Conservation (phyloP, 2,329 filamentous ascomycete species). For the Arthrobotrys pseudoclavata region DNA sequence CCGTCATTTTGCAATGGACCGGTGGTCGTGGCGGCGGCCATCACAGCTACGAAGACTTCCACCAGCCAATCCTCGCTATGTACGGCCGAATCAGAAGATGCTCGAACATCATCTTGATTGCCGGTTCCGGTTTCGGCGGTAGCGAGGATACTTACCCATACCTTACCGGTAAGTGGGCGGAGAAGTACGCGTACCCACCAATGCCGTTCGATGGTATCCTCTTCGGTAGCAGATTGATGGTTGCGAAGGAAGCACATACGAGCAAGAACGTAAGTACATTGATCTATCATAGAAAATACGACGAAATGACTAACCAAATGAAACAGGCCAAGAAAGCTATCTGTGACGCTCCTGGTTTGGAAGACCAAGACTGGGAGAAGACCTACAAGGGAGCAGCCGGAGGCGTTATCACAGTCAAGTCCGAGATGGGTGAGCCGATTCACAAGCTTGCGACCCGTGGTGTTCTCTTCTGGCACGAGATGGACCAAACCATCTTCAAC, state of each 20-base stretch:
- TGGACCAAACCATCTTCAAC: conserved; percentile 98
- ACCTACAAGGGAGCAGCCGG: conserved; percentile 92
- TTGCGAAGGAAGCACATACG: conserved; percentile 90
- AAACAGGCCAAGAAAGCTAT: conserved; percentile 84
- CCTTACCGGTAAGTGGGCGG: conserved; percentile 89
- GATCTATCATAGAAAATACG: background rate
- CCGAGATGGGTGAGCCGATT: conserved; percentile 99
- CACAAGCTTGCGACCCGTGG: conserved; percentile 98
- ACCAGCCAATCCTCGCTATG: conserved; percentile 90
- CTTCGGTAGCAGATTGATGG: conserved; percentile 95
- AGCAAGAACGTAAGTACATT: conserved; percentile 72
- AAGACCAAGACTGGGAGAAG: conserved; percentile 88
- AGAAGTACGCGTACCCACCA: conserved; percentile 84
- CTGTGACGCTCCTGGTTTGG: conserved; percentile 84
- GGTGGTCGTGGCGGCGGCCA: conserved; percentile 93
- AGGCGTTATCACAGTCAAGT: conserved; percentile 94
- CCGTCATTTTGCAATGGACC: conserved; percentile 94
- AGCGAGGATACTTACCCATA: conserved; percentile 93
- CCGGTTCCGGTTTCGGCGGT: conserved; percentile 91
- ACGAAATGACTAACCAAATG: conserved; percentile 23
- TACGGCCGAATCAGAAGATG: conserved; percentile 88
- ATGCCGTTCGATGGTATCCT: conserved; percentile 96
- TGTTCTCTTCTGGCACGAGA: conserved; percentile 93
- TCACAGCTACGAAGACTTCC: conserved; percentile 96
- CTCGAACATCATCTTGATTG: conserved; percentile 88